phyloP scores from a whole-genome alignment of 2,329 filamentous ascomycete species.

The Pseudogymnoascus sp. region DNA sequence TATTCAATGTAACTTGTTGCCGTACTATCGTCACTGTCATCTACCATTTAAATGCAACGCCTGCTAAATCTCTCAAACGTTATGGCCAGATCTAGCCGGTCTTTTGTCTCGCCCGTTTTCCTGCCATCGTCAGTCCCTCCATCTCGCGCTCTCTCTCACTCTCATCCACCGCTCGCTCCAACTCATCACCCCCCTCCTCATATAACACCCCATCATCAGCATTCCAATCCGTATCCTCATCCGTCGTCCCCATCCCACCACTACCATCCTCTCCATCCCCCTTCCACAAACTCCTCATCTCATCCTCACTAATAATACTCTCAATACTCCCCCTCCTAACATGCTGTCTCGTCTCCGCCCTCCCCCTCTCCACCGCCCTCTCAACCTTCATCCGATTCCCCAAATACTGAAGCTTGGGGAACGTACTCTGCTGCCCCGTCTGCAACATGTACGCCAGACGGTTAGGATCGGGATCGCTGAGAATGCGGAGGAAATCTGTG shows the following conservation, averaged over 20 bases:
- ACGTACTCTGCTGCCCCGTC: conserved; percentile 79
- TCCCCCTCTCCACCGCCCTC: conserved; percentile 53
- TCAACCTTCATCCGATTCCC: conserved; percentile 82
- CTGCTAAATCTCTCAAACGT: neutral
- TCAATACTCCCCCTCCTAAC: conserved; percentile 47
- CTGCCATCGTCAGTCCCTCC: neutral
- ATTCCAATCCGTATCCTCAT: conserved; percentile 10
- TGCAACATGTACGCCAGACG: conserved; percentile 82
- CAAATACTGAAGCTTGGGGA: conserved; percentile 87
- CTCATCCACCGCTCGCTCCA: neutral
- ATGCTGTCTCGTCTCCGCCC: conserved; percentile 44
- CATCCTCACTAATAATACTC: conserved; percentile 54
- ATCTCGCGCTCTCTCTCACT: neutral
- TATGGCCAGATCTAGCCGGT: neutral
- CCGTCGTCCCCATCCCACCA: conserved; percentile 5
- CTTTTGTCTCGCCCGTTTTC: neutral
- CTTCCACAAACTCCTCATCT: conserved; percentile 35
- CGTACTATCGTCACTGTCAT: neutral
- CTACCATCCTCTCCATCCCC: neutral
- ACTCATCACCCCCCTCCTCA: neutral
- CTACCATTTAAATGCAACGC: neutral
- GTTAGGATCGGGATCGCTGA: conserved; percentile 70
- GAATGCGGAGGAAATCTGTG: conserved; percentile 77
- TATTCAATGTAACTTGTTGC: conserved; percentile 5
- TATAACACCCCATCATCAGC: neutral